Evolutionary conservation across 2,329 filamentous ascomycete genomes (phyloP).

Genomic region (Paraconiothyrium sp.): DNA sequence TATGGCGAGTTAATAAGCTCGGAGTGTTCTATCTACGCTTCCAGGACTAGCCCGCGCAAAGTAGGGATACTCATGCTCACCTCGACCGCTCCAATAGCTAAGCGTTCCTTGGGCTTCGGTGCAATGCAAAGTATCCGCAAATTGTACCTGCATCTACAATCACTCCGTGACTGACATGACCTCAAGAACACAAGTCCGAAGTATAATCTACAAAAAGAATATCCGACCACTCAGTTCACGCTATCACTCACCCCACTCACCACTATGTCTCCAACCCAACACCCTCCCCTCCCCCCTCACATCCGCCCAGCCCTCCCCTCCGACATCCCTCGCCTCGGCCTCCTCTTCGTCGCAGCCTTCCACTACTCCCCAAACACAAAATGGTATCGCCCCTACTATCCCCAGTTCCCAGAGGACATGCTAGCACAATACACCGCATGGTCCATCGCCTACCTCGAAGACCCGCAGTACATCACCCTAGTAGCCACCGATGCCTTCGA

Average conservation of each 20-base stretch:
- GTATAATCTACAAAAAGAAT: not conserved
- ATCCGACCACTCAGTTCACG: not conserved
- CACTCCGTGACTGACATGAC: not conserved
- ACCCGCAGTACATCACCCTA: not conserved
- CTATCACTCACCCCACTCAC: not conserved
- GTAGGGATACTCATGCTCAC: not conserved
- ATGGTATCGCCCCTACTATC: slow-evolving; percentile 2
- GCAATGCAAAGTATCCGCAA: not conserved
- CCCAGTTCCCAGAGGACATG: slow-evolving; percentile 4
- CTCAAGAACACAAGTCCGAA: not conserved
- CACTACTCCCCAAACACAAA: slow-evolving; percentile 10
- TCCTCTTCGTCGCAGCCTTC: slow-evolving; percentile 9
- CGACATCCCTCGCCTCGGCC: slow-evolving; percentile 5
- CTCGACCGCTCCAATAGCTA: not conserved
- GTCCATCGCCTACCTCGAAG: not conserved
- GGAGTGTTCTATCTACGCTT: too few relatives aligned
- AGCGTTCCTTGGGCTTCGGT: not conserved
- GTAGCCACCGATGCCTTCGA: not conserved
- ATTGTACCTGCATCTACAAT: not conserved
- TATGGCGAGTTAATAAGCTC: too few relatives aligned
- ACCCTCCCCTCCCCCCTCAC: not conserved
- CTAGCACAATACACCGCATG: slow-evolving; percentile 3
- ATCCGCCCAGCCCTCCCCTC: slow-evolving; percentile 7
- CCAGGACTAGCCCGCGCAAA: not conserved
- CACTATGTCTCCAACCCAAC: slow-evolving; percentile 1